A percentile compares a stretch with the other conserved stretches of the same genome.
Conservation (phyloP, 2,329 filamentous ascomycete species). For the Neofusicoccum laricinum region DNA sequence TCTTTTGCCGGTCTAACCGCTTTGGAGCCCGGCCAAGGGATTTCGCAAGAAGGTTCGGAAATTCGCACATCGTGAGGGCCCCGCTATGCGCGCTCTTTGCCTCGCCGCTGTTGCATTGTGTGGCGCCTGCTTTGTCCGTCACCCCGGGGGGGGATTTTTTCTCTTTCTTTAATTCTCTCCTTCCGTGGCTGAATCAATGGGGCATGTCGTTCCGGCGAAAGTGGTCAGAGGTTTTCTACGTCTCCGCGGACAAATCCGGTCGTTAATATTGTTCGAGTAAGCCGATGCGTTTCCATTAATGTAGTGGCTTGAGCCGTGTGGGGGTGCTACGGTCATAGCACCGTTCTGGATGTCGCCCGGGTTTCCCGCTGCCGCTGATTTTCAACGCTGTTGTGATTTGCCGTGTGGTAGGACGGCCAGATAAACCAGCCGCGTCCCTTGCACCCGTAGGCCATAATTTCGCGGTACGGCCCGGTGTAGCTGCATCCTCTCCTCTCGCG, state of each 20-base stretch:
- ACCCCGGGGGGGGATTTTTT: neutral
- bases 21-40: neutral
- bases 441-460: too few relatives aligned
- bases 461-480: neutral
- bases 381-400: neutral
- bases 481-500: too few relatives aligned
- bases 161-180: neutral
- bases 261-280: neutral
- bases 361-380: neutral
- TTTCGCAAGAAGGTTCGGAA: slow-evolving; percentile 7
- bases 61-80: neutral
- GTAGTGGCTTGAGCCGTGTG: neutral
- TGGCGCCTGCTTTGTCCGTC: neutral
- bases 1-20: neutral
- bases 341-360: neutral
- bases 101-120: neutral
- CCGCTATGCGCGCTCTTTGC: neutral
- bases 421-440: neutral
- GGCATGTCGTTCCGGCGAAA: neutral
- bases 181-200: neutral
- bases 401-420: neutral
- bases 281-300: neutral
- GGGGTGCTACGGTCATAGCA: neutral
- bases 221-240: neutral
- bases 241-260: neutral